Evolutionary conservation across 2,329 filamentous ascomycete species (phyloP), one percentile per base, ranked within the genome.

Genomic region (Helicocarpus griseus): DNA sequence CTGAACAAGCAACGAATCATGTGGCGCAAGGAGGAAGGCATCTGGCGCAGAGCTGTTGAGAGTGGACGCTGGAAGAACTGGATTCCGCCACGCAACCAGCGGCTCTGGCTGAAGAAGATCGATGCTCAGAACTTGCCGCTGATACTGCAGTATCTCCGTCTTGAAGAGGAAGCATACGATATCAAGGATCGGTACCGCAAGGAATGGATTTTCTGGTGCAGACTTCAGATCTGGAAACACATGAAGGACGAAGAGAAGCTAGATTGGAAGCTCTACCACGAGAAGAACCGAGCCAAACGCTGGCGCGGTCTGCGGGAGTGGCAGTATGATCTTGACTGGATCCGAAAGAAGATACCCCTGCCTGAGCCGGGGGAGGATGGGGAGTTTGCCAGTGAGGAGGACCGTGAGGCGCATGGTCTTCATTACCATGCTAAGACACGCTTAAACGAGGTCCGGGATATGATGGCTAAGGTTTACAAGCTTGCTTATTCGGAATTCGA

Each of bases 191-290:
- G 4, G 13, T 47, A 47, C 29, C 45, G 45, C 19, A 47, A 47
- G 21, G 45, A 47, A 26, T 47, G 45, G 45, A 13, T 47, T 24
- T 47, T 47, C 45, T 47, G 45, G 45, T 47, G 45, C 21, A 11
- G 45, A 13, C 7, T 47, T n/a, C 45, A 47, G 13, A 47, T 47
- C 31, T 47, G 45, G 45, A 13, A 22, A 17, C 29, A 36, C 7
- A 47, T 47, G 45, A 36, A 26, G 5, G 29, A 35, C 19, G 29
- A 26, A 3, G 29, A 47, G 33, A n/a, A 31, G 21, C 6, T 36
- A 6, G 45, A 35, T 19, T 47, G 45, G 45, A 36, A 24, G 29
- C 45, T 47, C 29, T 47, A 47, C 45, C 45, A 35, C 9, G 19
- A 35, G 29, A 47, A 36, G 19, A 47, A 47, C n/a, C 21, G 45